Evolutionary conservation across 345 rosid genomes (phyloP), one percentile per base, ranked within the genome.

Genomic region (Syzygium oleosum): DNA sequence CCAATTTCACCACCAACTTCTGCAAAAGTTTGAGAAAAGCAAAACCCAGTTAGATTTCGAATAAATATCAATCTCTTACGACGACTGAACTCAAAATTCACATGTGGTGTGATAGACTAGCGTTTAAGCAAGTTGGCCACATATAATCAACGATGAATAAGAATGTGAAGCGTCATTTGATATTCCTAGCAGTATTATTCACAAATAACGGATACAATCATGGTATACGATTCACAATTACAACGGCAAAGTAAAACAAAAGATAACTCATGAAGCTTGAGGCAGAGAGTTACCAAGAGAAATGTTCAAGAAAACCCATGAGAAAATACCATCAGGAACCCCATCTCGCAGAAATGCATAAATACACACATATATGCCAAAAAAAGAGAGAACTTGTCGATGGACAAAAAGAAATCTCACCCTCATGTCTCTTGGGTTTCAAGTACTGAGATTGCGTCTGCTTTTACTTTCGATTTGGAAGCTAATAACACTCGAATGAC

Each of bases 1-100:
- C 31, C 84, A 88, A 9, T 13, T 80, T 86, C 86, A 83, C 51
- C 34, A 88, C 84, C 61, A 88, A 51, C 25, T 86, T 88, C 88
- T 88, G 84, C 43, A 85, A 22, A 16, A 43, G 46, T 8, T 9
- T 6, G 54, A 25, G 38, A n/a, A 38, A 15, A 80, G 19, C 2
- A 23, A 38, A 87, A 16, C 27, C 21, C 21, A 38, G 38, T 78
- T 49, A 87, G 49, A 53, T 7, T 15, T 54, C 7, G 52, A 14
- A 5, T 46, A 84, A 84, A 84, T 12, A 5, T 51, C 29, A 23
- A 25, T 23, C 54, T 23, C 34, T 29, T 10, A 25, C 10, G 29
- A 25, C 19, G 25, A 34, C 46, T 9, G 80, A 68, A 34, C 46
- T 68, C 46, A 6, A 68, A 23, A 9, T 34, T 17, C 25, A 9